phyloP scores from a whole-genome alignment of 495 filamentous ascomycete genomes.

The Xylaria longipes region DNA sequence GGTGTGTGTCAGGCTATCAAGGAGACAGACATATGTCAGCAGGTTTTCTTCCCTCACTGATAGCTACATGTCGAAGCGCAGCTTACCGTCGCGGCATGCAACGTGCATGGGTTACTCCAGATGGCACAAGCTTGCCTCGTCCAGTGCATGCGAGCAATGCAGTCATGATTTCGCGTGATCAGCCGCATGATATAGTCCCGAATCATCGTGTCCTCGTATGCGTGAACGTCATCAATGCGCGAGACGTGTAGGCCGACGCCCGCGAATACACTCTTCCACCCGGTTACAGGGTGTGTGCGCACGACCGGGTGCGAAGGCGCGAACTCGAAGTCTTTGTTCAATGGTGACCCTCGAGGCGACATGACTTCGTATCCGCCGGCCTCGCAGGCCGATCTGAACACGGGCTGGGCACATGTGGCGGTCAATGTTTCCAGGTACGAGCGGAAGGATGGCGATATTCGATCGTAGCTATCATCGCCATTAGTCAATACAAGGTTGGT shows the following conservation, averaged over 20 bases:
- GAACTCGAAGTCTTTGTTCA: slow-evolving; percentile 48
- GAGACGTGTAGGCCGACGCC: slow-evolving; percentile 50
- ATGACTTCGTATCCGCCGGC: slow-evolving; percentile 48
- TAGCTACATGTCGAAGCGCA: neutral
- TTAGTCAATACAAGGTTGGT: neutral
- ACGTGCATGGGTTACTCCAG: slow-evolving; percentile 45
- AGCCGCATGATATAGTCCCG: slow-evolving; percentile 49
- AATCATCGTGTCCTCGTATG: slow-evolving; percentile 49
- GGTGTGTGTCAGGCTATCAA: slow-evolving; percentile 50
- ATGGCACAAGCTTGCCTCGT: slow-evolving; percentile 50
- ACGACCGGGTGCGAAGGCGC: slow-evolving; percentile 51
- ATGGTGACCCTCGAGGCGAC: slow-evolving; percentile 48
- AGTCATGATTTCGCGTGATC: slow-evolving; percentile 53
- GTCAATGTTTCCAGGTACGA: slow-evolving; percentile 48
- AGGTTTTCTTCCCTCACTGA: neutral
- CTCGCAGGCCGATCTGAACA: slow-evolving; percentile 45
- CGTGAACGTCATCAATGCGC: slow-evolving; percentile 43
- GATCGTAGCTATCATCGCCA: slow-evolving; percentile 35
- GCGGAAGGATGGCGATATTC: slow-evolving; percentile 45
- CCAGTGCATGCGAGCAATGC: slow-evolving; percentile 52
- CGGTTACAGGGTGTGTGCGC: slow-evolving; percentile 57
- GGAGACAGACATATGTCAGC: neutral
- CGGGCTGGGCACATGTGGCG: slow-evolving; percentile 51
- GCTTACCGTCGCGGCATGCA: slow-evolving; percentile 51
- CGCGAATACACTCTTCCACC: slow-evolving; percentile 56